phyloP scores from a whole-genome alignment of 768 basidiomycete genomes.

The Pholiota conissans region DNA sequence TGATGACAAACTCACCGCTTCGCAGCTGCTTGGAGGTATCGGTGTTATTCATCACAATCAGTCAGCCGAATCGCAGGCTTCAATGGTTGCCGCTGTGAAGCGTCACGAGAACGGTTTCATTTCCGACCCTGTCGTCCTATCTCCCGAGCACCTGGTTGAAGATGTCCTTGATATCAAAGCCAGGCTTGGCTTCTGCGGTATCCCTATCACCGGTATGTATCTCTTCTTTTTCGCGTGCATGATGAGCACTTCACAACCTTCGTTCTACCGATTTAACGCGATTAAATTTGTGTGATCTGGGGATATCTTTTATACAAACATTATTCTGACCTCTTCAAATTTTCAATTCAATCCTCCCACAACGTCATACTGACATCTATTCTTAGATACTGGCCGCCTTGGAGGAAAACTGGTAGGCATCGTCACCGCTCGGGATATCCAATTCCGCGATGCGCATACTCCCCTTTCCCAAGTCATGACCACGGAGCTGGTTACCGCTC shows the following conservation, averaged over 20 bases:
- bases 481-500: conserved; percentile 81
- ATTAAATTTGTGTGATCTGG: conserved; percentile 64
- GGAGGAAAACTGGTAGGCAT: conserved; percentile 95
- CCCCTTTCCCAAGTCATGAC: conserved; percentile 89
- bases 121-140: conserved; percentile 87
- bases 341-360: conserved; percentile 10
- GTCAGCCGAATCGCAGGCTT: conserved; percentile 78
- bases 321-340: conserved; percentile 33
- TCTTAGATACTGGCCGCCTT: conserved; percentile 77
- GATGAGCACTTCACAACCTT: conserved; percentile 75
- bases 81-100: conserved; percentile 97
- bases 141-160: conserved; percentile 74
- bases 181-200: conserved; percentile 90
- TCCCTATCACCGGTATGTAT: conserved; percentile 94
- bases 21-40: conserved; percentile 86
- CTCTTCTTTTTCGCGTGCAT: conserved; percentile 16
- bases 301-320: conserved; percentile 43
- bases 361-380: conserved; percentile 9
- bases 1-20: conserved; percentile 4
- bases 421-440: conserved; percentile 94
- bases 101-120: conserved; percentile 99
- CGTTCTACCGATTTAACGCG: conserved; percentile 87
- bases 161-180: conserved; percentile 94
- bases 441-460: conserved; percentile 74
- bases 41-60: conserved; percentile 99